Percentiles rank a stretch among this genome's conserved stretches.
These are phyloP conservation scores for Alternaria alternata DNA, from an alignment of 2,329 filamentous ascomycete genomes.

Conservation along the genomic window DNA sequence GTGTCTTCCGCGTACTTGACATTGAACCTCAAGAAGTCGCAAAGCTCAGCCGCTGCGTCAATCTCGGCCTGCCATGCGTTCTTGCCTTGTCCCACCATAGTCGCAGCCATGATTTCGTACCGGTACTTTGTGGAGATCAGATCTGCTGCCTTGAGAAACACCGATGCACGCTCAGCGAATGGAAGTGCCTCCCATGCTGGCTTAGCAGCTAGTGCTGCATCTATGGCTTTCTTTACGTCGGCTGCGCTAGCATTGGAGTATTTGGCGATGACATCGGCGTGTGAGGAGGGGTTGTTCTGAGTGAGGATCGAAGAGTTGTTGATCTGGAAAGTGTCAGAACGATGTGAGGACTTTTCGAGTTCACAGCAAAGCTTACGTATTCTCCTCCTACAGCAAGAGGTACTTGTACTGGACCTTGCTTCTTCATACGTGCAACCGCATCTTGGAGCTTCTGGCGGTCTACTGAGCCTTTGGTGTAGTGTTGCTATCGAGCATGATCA, in stretches of 20 bases:
- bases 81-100: conserved; percentile 96
- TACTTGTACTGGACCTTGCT: conserved; percentile 75
- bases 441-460: conserved; percentile 79
- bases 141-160: conserved; percentile 96
- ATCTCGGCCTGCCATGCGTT: conserved; percentile 99
- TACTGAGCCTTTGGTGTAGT: conserved; percentile 83
- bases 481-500: conserved; percentile 68
- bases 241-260: conserved; percentile 82
- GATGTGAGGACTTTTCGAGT: not conserved
- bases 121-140: conserved; percentile 91
- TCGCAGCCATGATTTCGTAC: conserved; percentile 95
- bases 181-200: conserved; percentile 84
- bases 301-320: conserved; percentile 70
- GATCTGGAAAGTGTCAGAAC: conserved; percentile 59
- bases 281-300: conserved; percentile 85
- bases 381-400: conserved; percentile 86
- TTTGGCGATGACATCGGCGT: conserved; percentile 77
- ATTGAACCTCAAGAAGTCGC: conserved; percentile 93
- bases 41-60: conserved; percentile 89
- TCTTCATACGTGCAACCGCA: conserved; percentile 74
- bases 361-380: conserved; percentile 62
- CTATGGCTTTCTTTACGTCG: conserved; percentile 82
- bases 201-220: conserved; percentile 85
- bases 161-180: conserved; percentile 87
- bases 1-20: conserved; percentile 93